phyloP scores from a whole-genome alignment of 208 protist genomes.

The Crithidia sp. region DNA sequence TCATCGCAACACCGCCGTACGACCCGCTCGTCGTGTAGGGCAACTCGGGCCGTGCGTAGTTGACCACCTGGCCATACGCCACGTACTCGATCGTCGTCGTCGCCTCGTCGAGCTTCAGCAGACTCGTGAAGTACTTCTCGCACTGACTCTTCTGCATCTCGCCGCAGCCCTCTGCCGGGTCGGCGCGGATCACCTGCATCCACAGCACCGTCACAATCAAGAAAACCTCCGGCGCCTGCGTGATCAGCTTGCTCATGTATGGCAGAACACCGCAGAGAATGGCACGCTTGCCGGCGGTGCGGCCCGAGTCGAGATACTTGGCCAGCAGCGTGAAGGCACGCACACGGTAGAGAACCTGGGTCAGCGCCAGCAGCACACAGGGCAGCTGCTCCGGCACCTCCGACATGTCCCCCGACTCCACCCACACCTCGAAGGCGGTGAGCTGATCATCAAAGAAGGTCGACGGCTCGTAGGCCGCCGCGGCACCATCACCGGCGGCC shows the following conservation, averaged over 20 bases:
- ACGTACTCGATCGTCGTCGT: constrained; percentile 87
- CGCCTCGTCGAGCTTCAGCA: constrained; percentile 81
- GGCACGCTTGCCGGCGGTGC: constrained; percentile 95
- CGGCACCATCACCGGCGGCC: constrained; percentile 10
- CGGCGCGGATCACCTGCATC: constrained; percentile 83
- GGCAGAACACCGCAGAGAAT: constrained; percentile 98
- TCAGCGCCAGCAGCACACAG: constrained; percentile 96
- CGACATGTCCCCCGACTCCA: constrained; percentile 92
- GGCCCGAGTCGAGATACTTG: constrained; percentile 96
- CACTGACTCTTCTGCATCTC: constrained; percentile 65
- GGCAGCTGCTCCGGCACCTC: constrained; percentile 96
- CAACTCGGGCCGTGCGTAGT: constrained; percentile 20
- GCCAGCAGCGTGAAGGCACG: constrained; percentile 96
- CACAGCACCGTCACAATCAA: constrained; percentile 83
- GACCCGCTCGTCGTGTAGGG: constrained; percentile 3
- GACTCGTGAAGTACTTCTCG: constrained; percentile 71
- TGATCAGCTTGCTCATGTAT: constrained; percentile 97
- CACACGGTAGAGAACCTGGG: constrained; percentile 92
- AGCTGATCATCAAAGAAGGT: constrained; percentile 98
- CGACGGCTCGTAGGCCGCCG: constrained; percentile 73
- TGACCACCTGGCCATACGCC: constrained; percentile 60
- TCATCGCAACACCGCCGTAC: neutral
- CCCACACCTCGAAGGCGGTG: constrained; percentile 99
- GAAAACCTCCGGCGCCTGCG: constrained; percentile 76
- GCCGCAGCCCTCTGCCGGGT: constrained; percentile 56